Conservation (phyloP, 1,139 yeast genomes). For the Lodderomyces elongisporus region DNA sequence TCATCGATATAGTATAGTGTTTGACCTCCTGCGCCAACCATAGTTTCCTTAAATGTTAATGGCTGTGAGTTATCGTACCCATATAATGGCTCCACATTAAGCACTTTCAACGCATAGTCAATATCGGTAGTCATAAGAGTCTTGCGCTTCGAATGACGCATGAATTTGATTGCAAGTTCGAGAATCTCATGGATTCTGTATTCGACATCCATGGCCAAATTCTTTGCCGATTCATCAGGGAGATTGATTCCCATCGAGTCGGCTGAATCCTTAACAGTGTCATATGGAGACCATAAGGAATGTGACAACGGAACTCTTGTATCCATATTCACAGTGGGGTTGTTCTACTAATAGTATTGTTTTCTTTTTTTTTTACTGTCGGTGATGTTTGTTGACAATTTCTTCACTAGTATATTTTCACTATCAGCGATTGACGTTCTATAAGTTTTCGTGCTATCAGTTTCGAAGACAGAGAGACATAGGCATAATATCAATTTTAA, state of each 20-base stretch:
- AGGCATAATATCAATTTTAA: too few relatives aligned
- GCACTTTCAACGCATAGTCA: conserved; percentile 71
- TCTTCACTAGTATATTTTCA: too few relatives aligned
- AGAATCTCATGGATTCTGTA: conserved; percentile 92
- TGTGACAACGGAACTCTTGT: conserved; percentile 62
- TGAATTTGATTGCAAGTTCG: conserved; percentile 92
- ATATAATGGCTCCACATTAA: conserved; percentile 84
- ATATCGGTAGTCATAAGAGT: conserved; percentile 79
- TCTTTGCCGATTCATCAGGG: conserved; percentile 90
- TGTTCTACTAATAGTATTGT: conserved; percentile 1
- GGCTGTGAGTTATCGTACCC: conserved; percentile 68
- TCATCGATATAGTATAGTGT: conserved; percentile 88
- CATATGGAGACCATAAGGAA: conserved; percentile 96
- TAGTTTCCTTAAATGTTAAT: conserved; percentile 69
- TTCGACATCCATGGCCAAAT: conserved; percentile 97
- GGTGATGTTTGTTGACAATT: neutral
- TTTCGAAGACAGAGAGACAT: too few relatives aligned
- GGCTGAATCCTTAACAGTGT: conserved; percentile 94
- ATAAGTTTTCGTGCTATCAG: too few relatives aligned
- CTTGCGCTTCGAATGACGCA: conserved; percentile 89
- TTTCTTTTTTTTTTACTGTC: neutral
- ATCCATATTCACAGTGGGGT: conserved; percentile 23
- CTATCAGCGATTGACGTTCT: too few relatives aligned
- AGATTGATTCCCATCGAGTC: conserved; percentile 82
- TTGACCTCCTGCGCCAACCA: conserved; percentile 85